A percentile compares a stretch with the other conserved stretches of the same genome.
phyloP scores from a whole-genome alignment of 192 early-diverging fungal species.

The Physocladia obscura region DNA sequence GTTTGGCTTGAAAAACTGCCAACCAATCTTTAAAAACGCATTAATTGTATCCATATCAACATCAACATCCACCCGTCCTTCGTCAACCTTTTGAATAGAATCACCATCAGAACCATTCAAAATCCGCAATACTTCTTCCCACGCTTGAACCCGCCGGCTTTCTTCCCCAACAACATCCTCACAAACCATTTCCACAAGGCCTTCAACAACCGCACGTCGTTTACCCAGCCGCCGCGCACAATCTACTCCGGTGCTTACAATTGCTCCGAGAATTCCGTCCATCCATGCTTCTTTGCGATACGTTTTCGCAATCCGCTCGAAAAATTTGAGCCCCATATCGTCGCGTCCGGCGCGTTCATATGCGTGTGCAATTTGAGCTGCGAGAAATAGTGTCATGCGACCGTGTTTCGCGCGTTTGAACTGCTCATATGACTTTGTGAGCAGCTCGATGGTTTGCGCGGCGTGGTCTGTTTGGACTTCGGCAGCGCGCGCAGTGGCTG shows the following conservation, averaged over 20 bases:
- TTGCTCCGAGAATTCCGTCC: constrained; percentile 62
- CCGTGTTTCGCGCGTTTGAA: constrained; percentile 73
- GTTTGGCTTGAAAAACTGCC: constrained; percentile 38
- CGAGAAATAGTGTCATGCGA: constrained; percentile 81
- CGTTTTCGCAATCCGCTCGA: constrained; percentile 82
- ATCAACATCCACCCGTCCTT: constrained; percentile 1
- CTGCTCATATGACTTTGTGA: constrained; percentile 90
- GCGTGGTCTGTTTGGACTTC: constrained; percentile 51
- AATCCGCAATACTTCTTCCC: constrained; percentile 31
- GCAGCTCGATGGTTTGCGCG: constrained; percentile 70
- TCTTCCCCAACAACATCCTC: constrained; percentile 29
- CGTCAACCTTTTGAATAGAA: constrained; percentile 10
- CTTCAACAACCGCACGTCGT: constrained; percentile 66
- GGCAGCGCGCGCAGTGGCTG: not conserved
- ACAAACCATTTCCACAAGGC: constrained; percentile 71
- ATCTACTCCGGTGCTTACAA: constrained; percentile 61
- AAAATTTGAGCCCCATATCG: constrained; percentile 87
- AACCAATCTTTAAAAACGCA: constrained; percentile 49
- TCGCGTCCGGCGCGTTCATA: constrained; percentile 76
- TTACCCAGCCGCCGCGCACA: constrained; percentile 71
- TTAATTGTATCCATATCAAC: constrained; percentile 68
- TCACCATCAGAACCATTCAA: constrained; percentile 28
- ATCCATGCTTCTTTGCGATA: constrained; percentile 85
- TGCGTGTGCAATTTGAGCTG: constrained; percentile 82
- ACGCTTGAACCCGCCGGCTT: constrained; percentile 9